Conservation (phyloP, 371 early-diverging fungal species). For the Mucor ambiguus region DNA sequence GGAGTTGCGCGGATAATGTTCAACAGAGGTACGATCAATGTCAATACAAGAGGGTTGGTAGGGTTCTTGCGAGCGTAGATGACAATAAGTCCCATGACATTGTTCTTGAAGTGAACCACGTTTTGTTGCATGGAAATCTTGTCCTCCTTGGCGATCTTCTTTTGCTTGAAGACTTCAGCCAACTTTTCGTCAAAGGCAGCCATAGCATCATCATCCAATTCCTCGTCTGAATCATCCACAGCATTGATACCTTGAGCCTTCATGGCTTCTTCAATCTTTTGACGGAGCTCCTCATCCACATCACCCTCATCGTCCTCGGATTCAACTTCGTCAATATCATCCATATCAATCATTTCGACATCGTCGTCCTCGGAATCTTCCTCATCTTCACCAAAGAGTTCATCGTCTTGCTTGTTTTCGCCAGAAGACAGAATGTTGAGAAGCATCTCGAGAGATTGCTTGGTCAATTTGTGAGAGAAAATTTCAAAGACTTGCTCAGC, state of each 20-base stretch:
- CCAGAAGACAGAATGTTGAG: conserved; percentile 62
- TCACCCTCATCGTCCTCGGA: conserved; percentile 40
- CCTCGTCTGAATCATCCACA: conserved; percentile 63
- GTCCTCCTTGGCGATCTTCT: conserved; percentile 71
- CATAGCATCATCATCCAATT: conserved; percentile 91
- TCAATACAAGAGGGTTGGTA: conserved; percentile 70
- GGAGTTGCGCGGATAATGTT: conserved; percentile 59
- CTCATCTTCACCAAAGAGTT: conserved; percentile 60
- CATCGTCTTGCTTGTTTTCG: conserved; percentile 55
- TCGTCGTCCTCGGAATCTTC: conserved; percentile 59
- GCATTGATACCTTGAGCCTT: conserved; percentile 53
- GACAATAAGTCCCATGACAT: conserved; percentile 81
- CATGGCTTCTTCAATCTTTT: conserved; percentile 69
- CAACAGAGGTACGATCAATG: conserved; percentile 70
- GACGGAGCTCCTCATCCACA: conserved; percentile 72
- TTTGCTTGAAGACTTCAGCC: conserved; percentile 86
- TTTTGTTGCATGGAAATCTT: conserved; percentile 68
- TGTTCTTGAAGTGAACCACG: conserved; percentile 86
- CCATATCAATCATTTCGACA: conserved; percentile 42
- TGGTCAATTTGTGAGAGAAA: conserved; percentile 76
- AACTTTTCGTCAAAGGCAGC: conserved; percentile 89
- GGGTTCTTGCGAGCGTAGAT: conserved; percentile 76
- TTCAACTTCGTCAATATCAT: conserved; percentile 26
- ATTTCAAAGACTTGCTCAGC: conserved; percentile 84
- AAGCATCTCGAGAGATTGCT: conserved; percentile 75